These are phyloP conservation scores for Starmerella khaoyaiensis DNA, from an alignment of 805 yeast species.

Conservation along the genomic window DNA sequence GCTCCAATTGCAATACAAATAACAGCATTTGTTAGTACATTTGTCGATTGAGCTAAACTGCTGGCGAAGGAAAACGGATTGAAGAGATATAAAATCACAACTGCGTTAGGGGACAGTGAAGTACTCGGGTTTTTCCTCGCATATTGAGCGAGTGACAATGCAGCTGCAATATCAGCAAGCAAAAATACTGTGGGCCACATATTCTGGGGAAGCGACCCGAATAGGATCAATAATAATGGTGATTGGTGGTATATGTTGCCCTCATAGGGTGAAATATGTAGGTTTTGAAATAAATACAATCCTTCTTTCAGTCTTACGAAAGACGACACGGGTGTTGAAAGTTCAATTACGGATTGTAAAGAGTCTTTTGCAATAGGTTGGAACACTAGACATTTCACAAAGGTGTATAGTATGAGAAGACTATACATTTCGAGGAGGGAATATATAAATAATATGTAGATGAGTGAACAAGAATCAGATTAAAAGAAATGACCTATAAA, in stretches of 20 bases:
- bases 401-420: constrained; percentile 12
- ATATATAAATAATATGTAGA: no score
- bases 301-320: constrained; percentile 53
- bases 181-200: constrained; percentile 39
- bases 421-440: no score
- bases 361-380: constrained; percentile 24
- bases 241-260: constrained; percentile 85
- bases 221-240: constrained; percentile 50
- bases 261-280: constrained; percentile 52
- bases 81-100: constrained; percentile 54
- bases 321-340: constrained; percentile 64
- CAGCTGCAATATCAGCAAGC: constrained; percentile 44
- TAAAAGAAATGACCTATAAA: no score
- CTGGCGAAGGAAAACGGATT: constrained; percentile 71
- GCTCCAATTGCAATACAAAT: constrained; percentile 37
- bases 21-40: constrained; percentile 46
- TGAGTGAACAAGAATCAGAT: no score
- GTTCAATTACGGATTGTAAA: constrained; percentile 43
- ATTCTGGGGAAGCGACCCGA: constrained; percentile 30
- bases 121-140: constrained; percentile 25
- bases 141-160: constrained; percentile 40
- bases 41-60: constrained; percentile 55
- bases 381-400: constrained; percentile 18
- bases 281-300: constrained; percentile 43
- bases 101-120: constrained; percentile 32